Base-by-base conservation (phyloP, 2,329 filamentous ascomycete species). In the Penicillium oxalicum region DNA sequence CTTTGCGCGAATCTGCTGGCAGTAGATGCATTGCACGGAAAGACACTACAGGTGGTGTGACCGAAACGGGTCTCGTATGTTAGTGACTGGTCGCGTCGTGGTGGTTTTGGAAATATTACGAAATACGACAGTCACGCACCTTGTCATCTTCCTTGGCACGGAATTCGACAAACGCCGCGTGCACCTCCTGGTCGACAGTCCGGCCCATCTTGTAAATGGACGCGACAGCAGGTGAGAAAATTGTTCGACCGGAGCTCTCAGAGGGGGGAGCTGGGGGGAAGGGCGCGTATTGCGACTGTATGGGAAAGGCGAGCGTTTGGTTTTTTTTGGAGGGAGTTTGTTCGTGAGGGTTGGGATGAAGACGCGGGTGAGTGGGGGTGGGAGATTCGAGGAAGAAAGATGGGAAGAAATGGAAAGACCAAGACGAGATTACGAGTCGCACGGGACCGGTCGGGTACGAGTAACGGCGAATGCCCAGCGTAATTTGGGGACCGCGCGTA, bases 131-230 rank as follows among this genome's bases (percentile, higher is more conserved):
- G 58, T 62, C 60, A 68, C 65, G 54, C 66, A 72, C 72, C 72
- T 75, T 75, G 63, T 75, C 72, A 65, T 74, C 71, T 67, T 75
- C 74, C 69, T 76, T 76, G 67, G 74, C 74, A 63, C 74, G 72
- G 64, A 76, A 76, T 66, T 77, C 74, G 64, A 77, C 73, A 61
- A 75, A 76, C 54, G 74, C 74, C 55, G 73, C 72, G 65, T 77
- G 74, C 53, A 77, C 74, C 59, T 76, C 74, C 61, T 74, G 73
- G 65, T 77, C 74, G 60, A 75, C 72, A 38, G 74, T 75, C 49
- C 74, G 71, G 62, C 74, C 74, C 74, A 77, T 77, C 53, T 56
- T 67, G 60, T 5, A 32, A 11, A 32, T 32, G 29, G 29, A 18
- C 18, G 18, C 29, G 29, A 32, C 8, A 11, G 29, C 29, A 32